Evolutionary conservation across 2,329 filamentous ascomycete species (phyloP).

Genomic region (Epicoccum nigrum): DNA sequence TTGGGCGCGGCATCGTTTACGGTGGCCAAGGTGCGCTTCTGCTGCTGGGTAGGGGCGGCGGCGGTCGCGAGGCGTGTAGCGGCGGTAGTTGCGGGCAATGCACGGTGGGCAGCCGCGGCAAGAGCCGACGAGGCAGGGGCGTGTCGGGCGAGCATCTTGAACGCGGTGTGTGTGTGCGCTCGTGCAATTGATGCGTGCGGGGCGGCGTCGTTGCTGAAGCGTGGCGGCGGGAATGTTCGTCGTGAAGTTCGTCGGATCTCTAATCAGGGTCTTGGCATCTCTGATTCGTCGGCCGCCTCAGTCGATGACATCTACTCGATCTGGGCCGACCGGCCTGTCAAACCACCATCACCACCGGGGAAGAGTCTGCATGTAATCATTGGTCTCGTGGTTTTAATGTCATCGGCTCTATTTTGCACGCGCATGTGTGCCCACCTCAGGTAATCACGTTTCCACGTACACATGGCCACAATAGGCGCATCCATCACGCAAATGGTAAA

Average conservation of each 20-base stretch:
- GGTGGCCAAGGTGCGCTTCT: slow-evolving; percentile 71
- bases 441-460: too few species aligned
- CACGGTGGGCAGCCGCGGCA: slow-evolving; percentile 49
- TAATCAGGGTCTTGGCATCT: slow-evolving; percentile 19
- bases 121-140: slow-evolving; percentile 49
- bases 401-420: too few species aligned
- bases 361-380: neutral
- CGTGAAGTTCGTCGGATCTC: slow-evolving; percentile 32
- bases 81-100: slow-evolving; percentile 48
- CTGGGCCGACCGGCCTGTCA: slow-evolving; percentile 8
- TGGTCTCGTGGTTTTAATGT: too few species aligned
- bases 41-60: slow-evolving; percentile 53
- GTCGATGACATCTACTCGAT: slow-evolving; percentile 19
- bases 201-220: slow-evolving; percentile 36
- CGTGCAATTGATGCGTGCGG: slow-evolving; percentile 49
- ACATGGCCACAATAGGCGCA: too few species aligned
- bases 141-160: slow-evolving; percentile 51
- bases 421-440: too few species aligned
- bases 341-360: slow-evolving; percentile 6
- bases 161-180: slow-evolving; percentile 29
- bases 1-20: slow-evolving; percentile 61
- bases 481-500: too few species aligned
- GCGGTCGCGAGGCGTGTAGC: slow-evolving; percentile 48
- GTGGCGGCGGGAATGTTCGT: slow-evolving; percentile 32
- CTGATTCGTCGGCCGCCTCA: slow-evolving; percentile 8